These are phyloP conservation scores for Colletotrichum acutatum DNA, from an alignment of 2,329 filamentous ascomycete genomes.

Conservation along the genomic window DNA sequence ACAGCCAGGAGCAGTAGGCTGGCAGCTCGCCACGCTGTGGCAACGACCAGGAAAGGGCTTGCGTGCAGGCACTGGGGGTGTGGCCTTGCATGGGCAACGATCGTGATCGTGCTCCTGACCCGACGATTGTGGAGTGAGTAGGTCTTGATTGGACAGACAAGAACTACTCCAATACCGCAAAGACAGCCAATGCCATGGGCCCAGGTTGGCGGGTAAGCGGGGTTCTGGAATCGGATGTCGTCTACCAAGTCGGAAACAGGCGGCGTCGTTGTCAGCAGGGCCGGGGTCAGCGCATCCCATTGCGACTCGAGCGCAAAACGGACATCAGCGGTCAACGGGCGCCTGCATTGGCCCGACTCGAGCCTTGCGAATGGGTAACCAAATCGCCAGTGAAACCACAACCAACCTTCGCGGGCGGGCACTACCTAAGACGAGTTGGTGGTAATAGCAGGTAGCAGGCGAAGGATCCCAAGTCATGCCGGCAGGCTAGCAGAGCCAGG, in stretches of 20 bases:
- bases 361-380: slow-evolving; percentile 1
- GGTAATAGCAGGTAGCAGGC: background rate
- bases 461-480: background rate
- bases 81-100: background rate
- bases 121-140: background rate
- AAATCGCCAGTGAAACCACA: background rate
- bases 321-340: background rate
- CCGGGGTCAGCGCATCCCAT: background rate
- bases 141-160: background rate
- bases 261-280: background rate
- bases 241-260: slow-evolving; percentile 9
- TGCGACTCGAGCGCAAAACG: background rate
- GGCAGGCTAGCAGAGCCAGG: slow-evolving; percentile 1
- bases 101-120: background rate
- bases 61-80: background rate
- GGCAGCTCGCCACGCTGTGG: background rate
- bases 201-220: background rate
- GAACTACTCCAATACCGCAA: background rate
- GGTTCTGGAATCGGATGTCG: background rate
- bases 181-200: background rate
- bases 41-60: background rate
- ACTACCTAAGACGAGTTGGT: background rate
- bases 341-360: background rate
- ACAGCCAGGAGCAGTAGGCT: background rate
- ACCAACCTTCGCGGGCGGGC: background rate